A percentile compares a stretch with the other conserved stretches of the same genome.
These are phyloP conservation scores for Prunus campanulata DNA, from an alignment of 306 rosid genomes.

Conservation along the genomic window DNA sequence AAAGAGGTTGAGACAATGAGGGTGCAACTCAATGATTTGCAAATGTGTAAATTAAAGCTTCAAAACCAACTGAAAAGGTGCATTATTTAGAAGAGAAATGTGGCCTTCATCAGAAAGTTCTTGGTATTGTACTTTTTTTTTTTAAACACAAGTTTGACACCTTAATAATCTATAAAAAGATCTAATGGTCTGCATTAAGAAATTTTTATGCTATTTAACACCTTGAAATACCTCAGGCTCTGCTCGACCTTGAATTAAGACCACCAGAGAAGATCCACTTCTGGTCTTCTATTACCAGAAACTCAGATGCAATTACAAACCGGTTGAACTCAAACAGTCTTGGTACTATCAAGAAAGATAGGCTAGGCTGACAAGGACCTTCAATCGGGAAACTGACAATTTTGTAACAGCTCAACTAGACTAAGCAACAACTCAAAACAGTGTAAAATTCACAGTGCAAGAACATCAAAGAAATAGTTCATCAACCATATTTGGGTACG, in stretches of 20 bases:
- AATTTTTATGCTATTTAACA: too few species aligned
- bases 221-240: too few species aligned
- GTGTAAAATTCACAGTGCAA: background rate
- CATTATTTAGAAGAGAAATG: conserved; percentile 23
- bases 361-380: too few species aligned
- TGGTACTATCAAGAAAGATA: too few species aligned
- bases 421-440: background rate
- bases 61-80: conserved; percentile 49
- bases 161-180: too few species aligned
- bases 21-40: conserved; percentile 57
- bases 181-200: background rate
- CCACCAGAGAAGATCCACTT: too few species aligned
- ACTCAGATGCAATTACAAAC: background rate
- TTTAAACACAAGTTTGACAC: background rate
- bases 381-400: too few species aligned
- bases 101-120: conserved; percentile 7
- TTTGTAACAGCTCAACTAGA: too few species aligned
- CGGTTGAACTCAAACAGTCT: too few species aligned
- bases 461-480: background rate
- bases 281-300: too few species aligned
- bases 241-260: too few species aligned
- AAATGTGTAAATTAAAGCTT: conserved; percentile 57
- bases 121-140: background rate
- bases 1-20: conserved; percentile 65
- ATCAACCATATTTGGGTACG: too few species aligned